Evolutionary conservation across 164 flowering plant genomes (phyloP).

Genomic region (Houttuynia cordata): DNA sequence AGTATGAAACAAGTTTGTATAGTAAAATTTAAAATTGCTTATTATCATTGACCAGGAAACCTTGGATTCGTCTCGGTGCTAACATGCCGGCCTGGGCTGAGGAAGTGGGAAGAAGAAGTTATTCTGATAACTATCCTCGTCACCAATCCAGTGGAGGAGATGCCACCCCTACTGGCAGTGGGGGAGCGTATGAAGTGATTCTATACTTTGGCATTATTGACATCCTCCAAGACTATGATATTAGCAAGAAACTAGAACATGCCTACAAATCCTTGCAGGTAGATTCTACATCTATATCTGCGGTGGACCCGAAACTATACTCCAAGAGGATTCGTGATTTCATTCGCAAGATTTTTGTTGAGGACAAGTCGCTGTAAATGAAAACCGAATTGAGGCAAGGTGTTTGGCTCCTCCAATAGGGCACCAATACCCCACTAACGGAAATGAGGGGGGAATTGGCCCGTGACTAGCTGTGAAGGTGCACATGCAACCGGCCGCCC

Average conservation of each 20-base stretch:
- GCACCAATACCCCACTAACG: neutral
- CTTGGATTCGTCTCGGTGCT: slow-evolving; percentile 21
- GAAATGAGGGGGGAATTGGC: neutral
- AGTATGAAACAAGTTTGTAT: too few species aligned
- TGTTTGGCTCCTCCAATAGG: neutral
- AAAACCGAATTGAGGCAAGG: neutral
- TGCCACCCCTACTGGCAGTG: slow-evolving; percentile 11
- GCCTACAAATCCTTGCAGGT: slow-evolving; percentile 83
- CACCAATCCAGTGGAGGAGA: slow-evolving; percentile 7
- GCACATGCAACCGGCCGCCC: neutral
- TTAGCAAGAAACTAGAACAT: slow-evolving; percentile 54
- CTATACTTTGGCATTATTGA: slow-evolving; percentile 18
- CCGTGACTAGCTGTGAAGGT: neutral
- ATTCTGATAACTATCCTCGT: slow-evolving; percentile 12
- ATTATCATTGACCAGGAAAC: slow-evolving; percentile 13
- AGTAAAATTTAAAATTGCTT: too few species aligned
- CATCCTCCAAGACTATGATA: slow-evolving; percentile 44
- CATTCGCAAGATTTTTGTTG: slow-evolving; percentile 53
- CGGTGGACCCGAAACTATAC: slow-evolving; percentile 84
- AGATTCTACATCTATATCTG: slow-evolving; percentile 70
- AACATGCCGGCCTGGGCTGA: slow-evolving; percentile 36
- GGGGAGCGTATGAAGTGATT: slow-evolving; percentile 17
- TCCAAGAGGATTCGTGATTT: slow-evolving; percentile 74
- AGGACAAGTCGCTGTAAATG: slow-evolving; percentile 29
- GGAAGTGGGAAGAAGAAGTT: slow-evolving; percentile 15